A percentile compares a stretch with the other conserved stretches of the same genome.
phyloP scores from a whole-genome alignment of 2,329 filamentous ascomycete genomes.

The Aplosporella prunicola region DNA sequence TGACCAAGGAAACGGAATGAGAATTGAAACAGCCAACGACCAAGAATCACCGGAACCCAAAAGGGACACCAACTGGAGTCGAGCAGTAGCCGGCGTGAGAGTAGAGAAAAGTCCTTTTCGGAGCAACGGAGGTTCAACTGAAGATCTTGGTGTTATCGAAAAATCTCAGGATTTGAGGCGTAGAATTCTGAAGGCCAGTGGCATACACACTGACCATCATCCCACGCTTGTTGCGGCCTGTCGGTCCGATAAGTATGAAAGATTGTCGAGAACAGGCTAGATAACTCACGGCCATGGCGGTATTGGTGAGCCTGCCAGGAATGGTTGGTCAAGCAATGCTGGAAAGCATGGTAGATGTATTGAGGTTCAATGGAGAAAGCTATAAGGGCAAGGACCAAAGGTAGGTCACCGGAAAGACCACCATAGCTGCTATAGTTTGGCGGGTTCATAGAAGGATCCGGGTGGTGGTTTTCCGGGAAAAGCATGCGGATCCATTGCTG shows the following conservation, averaged over 20 bases:
- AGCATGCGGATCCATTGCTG: slow-evolving; percentile 2
- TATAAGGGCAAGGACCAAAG: slow-evolving; percentile 24
- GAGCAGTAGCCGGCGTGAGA: no score
- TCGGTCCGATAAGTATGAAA: no score
- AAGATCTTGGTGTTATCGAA: not conserved
- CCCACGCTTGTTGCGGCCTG: slow-evolving; percentile 9
- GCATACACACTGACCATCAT: slow-evolving; percentile 9
- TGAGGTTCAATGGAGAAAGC: slow-evolving; percentile 17
- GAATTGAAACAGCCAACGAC: no score
- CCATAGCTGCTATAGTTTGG: slow-evolving; percentile 11
- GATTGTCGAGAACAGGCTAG: no score
- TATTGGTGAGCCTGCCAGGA: slow-evolving; percentile 15
- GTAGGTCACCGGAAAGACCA: slow-evolving; percentile 23
- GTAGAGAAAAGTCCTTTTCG: no score
- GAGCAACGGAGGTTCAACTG: no score
- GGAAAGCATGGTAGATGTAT: slow-evolving; percentile 13
- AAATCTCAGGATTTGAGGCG: not conserved
- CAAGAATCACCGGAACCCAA: no score
- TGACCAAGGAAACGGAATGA: no score
- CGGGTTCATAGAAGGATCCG: not conserved
- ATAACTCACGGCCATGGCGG: slow-evolving; percentile 16
- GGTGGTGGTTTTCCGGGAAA: slow-evolving; percentile 5
- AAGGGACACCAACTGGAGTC: no score
- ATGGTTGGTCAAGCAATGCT: slow-evolving; percentile 14
- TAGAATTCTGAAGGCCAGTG: not conserved